Percentiles rank a stretch among this genome's conserved stretches.
These are phyloP conservation scores for Neovahlkampfia damariscottae DNA, from an alignment of 78 protist species.

Conservation along the genomic window DNA sequence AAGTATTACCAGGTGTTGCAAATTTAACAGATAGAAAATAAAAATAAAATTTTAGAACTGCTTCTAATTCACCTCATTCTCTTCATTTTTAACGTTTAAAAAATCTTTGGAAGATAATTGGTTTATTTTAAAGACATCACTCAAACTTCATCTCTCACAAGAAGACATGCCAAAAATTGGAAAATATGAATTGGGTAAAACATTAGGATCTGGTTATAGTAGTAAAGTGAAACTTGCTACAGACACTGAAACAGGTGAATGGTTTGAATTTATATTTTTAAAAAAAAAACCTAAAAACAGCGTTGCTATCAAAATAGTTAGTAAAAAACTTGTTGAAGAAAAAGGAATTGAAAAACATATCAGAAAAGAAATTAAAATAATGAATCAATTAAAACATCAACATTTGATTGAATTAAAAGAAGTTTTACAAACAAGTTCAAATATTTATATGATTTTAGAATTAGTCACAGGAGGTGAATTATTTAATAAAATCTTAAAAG, in stretches of 20 bases:
- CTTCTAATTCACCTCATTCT: neutral
- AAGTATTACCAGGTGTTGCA: constrained; percentile 60
- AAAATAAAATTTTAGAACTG: neutral
- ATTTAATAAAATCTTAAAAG: constrained; percentile 15
- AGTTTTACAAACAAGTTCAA: constrained; percentile 1
- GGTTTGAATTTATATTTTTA: neutral
- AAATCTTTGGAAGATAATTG: too few species aligned
- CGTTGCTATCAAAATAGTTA: constrained; percentile 16
- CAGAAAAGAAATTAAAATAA: constrained; percentile 8
- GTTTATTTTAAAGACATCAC: too few species aligned
- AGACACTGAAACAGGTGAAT: neutral
- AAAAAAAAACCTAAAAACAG: too few species aligned
- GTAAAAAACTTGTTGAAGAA: neutral
- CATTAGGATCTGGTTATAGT: constrained; percentile 14
- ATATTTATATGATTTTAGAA: constrained; percentile 30
- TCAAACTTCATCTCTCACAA: too few species aligned
- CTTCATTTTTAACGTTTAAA: neutral
- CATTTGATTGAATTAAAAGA: constrained; percentile 17
- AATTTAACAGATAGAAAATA: neutral
- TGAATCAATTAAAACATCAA: constrained; percentile 11
- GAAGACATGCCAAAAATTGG: constrained; percentile 17
- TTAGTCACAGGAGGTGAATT: constrained; percentile 35
- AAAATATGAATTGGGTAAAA: constrained; percentile 20
- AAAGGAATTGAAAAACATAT: constrained; percentile 21
- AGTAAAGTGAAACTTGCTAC: constrained; percentile 14